These are phyloP conservation scores for Stagonosporopsis vannaccii DNA, from an alignment of 2,329 filamentous ascomycete genomes.

Conservation along the genomic window DNA sequence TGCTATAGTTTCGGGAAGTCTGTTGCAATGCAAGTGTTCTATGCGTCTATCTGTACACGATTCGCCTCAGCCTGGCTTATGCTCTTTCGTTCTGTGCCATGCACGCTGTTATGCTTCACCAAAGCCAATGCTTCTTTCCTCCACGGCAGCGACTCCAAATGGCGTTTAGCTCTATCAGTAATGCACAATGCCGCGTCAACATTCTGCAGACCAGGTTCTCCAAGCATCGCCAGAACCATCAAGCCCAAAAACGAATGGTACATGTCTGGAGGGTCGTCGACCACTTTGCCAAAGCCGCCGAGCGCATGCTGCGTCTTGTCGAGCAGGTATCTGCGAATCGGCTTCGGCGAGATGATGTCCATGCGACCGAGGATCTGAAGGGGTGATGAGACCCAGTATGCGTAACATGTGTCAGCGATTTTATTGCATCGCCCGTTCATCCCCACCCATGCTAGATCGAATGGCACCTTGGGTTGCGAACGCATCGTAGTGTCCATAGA, in stretches of 20 bases:
- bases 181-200: slow-evolving; percentile 82
- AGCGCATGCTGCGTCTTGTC: slow-evolving; percentile 87
- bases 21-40: slow-evolving; percentile 3
- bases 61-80: slow-evolving; percentile 8
- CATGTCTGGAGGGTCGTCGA: slow-evolving; percentile 66
- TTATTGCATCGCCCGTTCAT: slow-evolving; percentile 95
- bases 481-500: slow-evolving; percentile 36
- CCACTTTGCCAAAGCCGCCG: slow-evolving; percentile 57
- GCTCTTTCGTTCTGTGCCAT: slow-evolving; percentile 1
- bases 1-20: background rate
- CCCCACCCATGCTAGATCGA: slow-evolving; percentile 67
- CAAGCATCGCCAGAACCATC: slow-evolving; percentile 76
- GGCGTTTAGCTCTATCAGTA: slow-evolving; percentile 62
- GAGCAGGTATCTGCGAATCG: slow-evolving; percentile 79
- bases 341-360: slow-evolving; percentile 64
- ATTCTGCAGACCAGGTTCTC: slow-evolving; percentile 71
- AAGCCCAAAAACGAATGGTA: slow-evolving; percentile 91
- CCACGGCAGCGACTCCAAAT: slow-evolving; percentile 48
- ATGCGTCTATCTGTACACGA: slow-evolving; percentile 10
- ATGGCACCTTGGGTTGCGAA: slow-evolving; percentile 68
- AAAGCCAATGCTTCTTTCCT: slow-evolving; percentile 36
- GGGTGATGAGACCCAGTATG: slow-evolving; percentile 85
- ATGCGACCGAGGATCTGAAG: slow-evolving; percentile 50
- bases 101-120: background rate
- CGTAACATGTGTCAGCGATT: slow-evolving; percentile 92